A percentile compares a stretch with the other conserved stretches of the same genome.
These are phyloP conservation scores for Phytophthora hybrid DNA, from an alignment of 352 stramenopile genomes.

Conservation along the genomic window DNA sequence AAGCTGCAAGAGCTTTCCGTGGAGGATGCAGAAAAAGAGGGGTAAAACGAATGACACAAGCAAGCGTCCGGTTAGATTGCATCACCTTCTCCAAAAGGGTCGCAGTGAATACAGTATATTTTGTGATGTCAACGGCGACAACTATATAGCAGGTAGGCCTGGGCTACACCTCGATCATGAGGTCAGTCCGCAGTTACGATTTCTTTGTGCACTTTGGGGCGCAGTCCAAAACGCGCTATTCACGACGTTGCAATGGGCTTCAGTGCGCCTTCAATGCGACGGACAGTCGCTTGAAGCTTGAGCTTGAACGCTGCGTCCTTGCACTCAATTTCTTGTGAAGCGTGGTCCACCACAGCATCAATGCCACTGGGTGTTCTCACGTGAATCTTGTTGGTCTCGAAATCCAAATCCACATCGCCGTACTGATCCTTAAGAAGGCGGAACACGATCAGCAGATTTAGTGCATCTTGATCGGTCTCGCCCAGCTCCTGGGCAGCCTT, in stretches of 20 bases:
- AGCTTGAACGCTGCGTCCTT: conserved; percentile 71
- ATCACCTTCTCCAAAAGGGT: background rate
- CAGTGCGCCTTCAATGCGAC: conserved; percentile 71
- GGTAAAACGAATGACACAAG: conserved; percentile 8
- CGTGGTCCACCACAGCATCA: conserved; percentile 70
- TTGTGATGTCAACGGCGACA: conserved; percentile 22
- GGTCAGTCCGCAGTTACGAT: background rate
- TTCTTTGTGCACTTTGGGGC: background rate
- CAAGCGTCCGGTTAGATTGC: conserved; percentile 2
- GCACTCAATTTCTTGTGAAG: conserved; percentile 72
- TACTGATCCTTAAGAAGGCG: conserved; percentile 89
- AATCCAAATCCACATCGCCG: conserved; percentile 85
- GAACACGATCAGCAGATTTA: conserved; percentile 88
- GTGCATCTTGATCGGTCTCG: conserved; percentile 75
- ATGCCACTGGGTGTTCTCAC: conserved; percentile 82
- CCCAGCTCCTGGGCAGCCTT: conserved; percentile 74
- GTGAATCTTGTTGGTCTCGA: conserved; percentile 91
- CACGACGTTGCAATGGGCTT: conserved; percentile 69
- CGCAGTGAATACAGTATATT: conserved; percentile 34
- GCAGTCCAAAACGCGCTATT: background rate
- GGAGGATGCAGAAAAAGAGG: conserved; percentile 16
- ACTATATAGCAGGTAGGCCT: conserved; percentile 17
- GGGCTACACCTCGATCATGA: conserved; percentile 16
- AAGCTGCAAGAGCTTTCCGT: conserved; percentile 27
- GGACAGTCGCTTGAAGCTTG: conserved; percentile 75